Evolutionary conservation across 495 filamentous ascomycete species (phyloP).

Genomic region (Tuber brumale): DNA sequence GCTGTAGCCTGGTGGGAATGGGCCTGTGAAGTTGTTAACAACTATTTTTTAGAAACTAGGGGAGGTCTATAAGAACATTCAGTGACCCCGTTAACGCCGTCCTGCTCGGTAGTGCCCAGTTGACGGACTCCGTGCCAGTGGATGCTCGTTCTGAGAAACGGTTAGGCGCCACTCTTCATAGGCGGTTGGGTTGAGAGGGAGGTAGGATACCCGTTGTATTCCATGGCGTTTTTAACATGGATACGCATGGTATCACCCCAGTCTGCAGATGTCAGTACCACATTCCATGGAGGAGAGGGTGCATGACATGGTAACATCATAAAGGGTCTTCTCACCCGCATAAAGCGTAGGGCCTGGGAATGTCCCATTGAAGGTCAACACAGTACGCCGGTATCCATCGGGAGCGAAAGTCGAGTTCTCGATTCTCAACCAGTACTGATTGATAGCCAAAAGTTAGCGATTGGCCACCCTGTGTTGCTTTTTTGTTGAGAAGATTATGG

Average conservation of each 20-base stretch:
- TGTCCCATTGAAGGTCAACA: constrained; percentile 51
- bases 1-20: constrained; percentile 47
- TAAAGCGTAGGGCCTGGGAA: constrained; percentile 55
- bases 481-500: constrained; percentile 1
- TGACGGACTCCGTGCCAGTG: constrained; percentile 66
- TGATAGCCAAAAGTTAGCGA: constrained; percentile 1
- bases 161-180: neutral
- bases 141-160: constrained; percentile 40
- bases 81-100: constrained; percentile 56
- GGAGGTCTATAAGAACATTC: constrained; percentile 57
- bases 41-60: constrained; percentile 48
- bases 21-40: constrained; percentile 48
- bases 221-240: constrained; percentile 37
- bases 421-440: constrained; percentile 44
- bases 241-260: constrained; percentile 38
- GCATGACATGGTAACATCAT: constrained; percentile 47
- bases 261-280: constrained; percentile 3
- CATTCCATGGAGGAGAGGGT: constrained; percentile 52
- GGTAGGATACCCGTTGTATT: constrained; percentile 22
- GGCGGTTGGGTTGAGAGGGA: neutral
- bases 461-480: neutral
- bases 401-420: constrained; percentile 46
- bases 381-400: constrained; percentile 49
- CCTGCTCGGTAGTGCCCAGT: constrained; percentile 54
- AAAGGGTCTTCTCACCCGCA: constrained; percentile 16